These are phyloP conservation scores for Cetradonia linearis DNA, from an alignment of 495 filamentous ascomycete genomes.

Conservation along the genomic window DNA sequence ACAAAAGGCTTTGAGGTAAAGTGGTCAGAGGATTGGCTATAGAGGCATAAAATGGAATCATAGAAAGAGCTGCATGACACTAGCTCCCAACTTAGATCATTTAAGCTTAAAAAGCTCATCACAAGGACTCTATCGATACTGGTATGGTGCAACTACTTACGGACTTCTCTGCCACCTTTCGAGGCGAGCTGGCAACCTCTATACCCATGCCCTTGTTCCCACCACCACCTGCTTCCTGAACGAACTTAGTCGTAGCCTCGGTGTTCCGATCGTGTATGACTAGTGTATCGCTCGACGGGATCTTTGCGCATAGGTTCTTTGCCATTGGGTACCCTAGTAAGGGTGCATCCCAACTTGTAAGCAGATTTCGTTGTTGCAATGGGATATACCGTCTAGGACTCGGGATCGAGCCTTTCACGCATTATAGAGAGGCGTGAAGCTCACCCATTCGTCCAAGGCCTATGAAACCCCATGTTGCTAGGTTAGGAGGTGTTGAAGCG, in stretches of 20 bases:
- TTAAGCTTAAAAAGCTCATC: constrained; percentile 44
- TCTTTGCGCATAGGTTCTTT: constrained; percentile 70
- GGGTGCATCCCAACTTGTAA: constrained; percentile 18
- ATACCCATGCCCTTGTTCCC: constrained; percentile 40
- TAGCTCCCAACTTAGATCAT: constrained; percentile 53
- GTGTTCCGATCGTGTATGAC: constrained; percentile 67
- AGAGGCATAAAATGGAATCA: constrained; percentile 41
- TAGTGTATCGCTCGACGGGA: constrained; percentile 57
- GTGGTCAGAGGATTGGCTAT: constrained; percentile 58
- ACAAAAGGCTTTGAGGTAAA: background rate
- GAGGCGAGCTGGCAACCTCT: constrained; percentile 45
- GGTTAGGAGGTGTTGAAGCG: constrained; percentile 16
- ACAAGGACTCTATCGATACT: constrained; percentile 22
- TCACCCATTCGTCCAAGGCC: constrained; percentile 81
- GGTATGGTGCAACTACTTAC: constrained; percentile 37
- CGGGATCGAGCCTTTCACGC: constrained; percentile 11
- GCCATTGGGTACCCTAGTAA: constrained; percentile 70
- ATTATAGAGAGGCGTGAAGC: constrained; percentile 24
- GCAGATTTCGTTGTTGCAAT: constrained; percentile 14
- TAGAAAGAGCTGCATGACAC: constrained; percentile 34
- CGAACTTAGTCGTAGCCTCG: constrained; percentile 48
- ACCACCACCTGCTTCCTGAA: constrained; percentile 41
- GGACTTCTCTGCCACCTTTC: constrained; percentile 58
- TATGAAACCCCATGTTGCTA: constrained; percentile 69
- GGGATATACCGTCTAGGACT: constrained; percentile 4